A percentile compares a stretch with the other conserved stretches of the same genome.
phyloP scores from a whole-genome alignment of 768 basidiomycete genomes.

The Pulveroboletus ravenelii region DNA sequence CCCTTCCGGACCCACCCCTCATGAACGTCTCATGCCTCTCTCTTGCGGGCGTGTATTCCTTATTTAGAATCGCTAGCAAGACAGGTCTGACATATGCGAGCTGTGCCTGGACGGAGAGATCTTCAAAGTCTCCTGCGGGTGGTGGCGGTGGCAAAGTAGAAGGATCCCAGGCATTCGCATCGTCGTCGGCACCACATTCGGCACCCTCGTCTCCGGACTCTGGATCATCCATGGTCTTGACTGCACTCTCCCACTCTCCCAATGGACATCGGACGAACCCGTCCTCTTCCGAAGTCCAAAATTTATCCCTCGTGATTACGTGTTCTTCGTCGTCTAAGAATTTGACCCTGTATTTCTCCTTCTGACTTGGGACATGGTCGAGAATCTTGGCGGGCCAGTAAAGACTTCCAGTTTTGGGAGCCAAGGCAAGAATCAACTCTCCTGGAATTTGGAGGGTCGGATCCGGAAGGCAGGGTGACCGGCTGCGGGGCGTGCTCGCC shows the following conservation, averaged over 20 bases:
- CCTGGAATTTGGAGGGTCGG: slow-evolving; percentile 56
- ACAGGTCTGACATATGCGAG: slow-evolving; percentile 64
- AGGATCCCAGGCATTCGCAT: slow-evolving; percentile 24
- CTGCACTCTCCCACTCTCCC: slow-evolving; percentile 50
- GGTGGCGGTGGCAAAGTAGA: slow-evolving; percentile 34
- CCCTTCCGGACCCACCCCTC: slow-evolving; percentile 49
- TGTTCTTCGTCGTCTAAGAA: slow-evolving; percentile 51
- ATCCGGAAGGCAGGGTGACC: slow-evolving; percentile 45
- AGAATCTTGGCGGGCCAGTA: slow-evolving; percentile 71
- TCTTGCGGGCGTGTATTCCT: slow-evolving; percentile 49
- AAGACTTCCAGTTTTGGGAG: slow-evolving; percentile 24
- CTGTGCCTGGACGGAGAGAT: slow-evolving; percentile 51
- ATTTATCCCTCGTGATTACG: slow-evolving; percentile 44
- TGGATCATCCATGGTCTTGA: slow-evolving; percentile 25
- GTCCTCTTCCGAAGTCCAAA: slow-evolving; percentile 53
- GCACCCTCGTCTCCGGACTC: slow-evolving; percentile 31
- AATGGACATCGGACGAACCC: slow-evolving; percentile 63
- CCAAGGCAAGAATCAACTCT: slow-evolving; percentile 55
- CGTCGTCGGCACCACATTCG: slow-evolving; percentile 29
- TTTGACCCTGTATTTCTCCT: slow-evolving; percentile 49
- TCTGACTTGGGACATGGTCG: slow-evolving; percentile 38
- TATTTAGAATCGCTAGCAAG: slow-evolving; percentile 53
- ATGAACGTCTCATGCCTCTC: slow-evolving; percentile 51
- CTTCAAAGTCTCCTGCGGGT: slow-evolving; percentile 44
- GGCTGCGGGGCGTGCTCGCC: slow-evolving; percentile 11